Evolutionary conservation across 345 rosid genomes (phyloP).

Genomic region (Lepidium didymum): DNA sequence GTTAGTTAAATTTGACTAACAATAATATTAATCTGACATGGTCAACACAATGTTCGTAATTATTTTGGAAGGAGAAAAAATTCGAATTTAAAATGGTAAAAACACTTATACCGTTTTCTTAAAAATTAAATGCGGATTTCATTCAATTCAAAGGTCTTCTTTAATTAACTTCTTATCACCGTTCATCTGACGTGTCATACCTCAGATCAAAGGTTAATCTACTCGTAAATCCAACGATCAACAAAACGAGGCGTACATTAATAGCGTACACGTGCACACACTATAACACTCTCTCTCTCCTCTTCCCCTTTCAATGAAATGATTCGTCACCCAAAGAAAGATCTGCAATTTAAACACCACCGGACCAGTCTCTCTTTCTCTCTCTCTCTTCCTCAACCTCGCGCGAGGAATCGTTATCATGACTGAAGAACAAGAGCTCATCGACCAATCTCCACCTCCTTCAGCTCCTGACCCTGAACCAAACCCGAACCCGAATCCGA

Average conservation of each 20-base stretch:
- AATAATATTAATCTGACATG: no score
- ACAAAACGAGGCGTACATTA: constrained; percentile 2
- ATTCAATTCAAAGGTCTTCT: background rate
- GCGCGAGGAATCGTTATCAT: constrained; percentile 34
- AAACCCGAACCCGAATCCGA: constrained; percentile 33
- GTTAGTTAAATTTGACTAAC: no score
- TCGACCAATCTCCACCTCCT: constrained; percentile 45
- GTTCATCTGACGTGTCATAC: constrained; percentile 7
- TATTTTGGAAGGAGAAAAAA: no score
- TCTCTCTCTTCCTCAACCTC: background rate
- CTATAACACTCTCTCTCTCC: background rate
- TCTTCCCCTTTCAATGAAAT: constrained; percentile 5
- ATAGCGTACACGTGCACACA: constrained; percentile 11
- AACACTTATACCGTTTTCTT: no score
- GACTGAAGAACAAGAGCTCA: constrained; percentile 39
- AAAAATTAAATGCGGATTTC: constrained; percentile 10
- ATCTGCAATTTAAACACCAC: constrained; percentile 37
- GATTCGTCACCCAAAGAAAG: constrained; percentile 25
- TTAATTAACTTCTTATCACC: background rate
- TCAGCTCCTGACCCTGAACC: constrained; percentile 36
- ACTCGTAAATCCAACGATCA: constrained; percentile 14
- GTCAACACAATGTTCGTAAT: no score
- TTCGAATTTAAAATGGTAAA: no score
- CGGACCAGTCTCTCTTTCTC: constrained; percentile 16
- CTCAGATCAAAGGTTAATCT: background rate